Base-by-base conservation (phyloP, 2,329 filamentous ascomycete species). In the Fusarium lateritium region DNA sequence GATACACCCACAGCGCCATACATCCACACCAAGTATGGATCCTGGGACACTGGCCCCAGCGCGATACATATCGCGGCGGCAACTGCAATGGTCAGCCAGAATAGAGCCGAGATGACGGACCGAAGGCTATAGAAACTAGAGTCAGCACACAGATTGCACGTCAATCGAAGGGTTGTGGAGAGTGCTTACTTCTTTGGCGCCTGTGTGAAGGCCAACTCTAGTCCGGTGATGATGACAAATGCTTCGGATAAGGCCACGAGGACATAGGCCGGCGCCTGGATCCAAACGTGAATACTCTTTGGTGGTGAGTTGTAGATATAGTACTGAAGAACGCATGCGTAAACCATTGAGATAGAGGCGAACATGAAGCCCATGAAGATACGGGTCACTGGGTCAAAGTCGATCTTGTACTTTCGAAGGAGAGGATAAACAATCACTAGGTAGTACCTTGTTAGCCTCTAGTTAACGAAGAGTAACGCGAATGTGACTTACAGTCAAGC, bases 341-440 rank as follows among this genome's bases (percentile, higher is more conserved):
- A 59, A 2, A 21, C 56, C 56, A 59, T 59, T 5, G 56, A 59
- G 19, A 59, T 34, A 0, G 56, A 59, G 5, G 56, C 56, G 5
- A 59, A 59, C 50, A 59, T 59, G 10, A 59, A 59, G 6, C 56
- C 56, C 50, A 46, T 24, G 17, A 59, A 59, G 14, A 59, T 59
- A 1, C 56, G 56, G 3, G 50, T 59, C 0, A 59, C 50, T 0
- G 56, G 56, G 19, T 56, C 56, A 6, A 59, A 59, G 21, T 56
- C 34, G 21, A 59, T 59, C 17, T 22, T 56, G 2, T 59, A 46
- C 56, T 59, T 59, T 40, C 56, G 26, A 0, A 59, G 26, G 0
- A 59, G 11, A 3, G 56, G 56, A 10, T 59, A 56, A 0, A 59
- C 50, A 4, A 55, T 33, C 10, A 59, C 56, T 56, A 4, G 6